Conservation (phyloP, 495 filamentous ascomycete species). For the Penicillium odoratum region DNA sequence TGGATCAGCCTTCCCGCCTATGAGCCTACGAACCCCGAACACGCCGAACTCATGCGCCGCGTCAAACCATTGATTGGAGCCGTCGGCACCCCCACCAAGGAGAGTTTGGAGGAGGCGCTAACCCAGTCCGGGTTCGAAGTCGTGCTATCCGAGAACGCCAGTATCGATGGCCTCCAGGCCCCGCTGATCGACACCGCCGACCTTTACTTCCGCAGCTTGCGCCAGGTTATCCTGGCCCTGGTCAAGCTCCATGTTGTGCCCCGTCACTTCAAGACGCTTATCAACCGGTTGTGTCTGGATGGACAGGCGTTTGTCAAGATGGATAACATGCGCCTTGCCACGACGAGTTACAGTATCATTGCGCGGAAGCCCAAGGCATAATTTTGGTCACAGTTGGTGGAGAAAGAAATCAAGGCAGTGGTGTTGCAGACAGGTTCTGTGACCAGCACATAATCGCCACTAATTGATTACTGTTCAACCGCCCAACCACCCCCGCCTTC, state of each 20-base stretch:
- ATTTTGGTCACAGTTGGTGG: background rate
- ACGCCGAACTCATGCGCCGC: conserved; percentile 57
- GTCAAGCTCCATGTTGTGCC: conserved; percentile 55
- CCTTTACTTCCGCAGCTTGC: conserved; percentile 58
- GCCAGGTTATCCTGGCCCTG: conserved; percentile 52
- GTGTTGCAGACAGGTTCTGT: background rate
- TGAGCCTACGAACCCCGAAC: conserved; percentile 53
- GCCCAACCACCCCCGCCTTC: background rate
- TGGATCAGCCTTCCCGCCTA: conserved; percentile 60
- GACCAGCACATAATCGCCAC: background rate
- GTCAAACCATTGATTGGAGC: conserved; percentile 65
- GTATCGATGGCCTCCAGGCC: conserved; percentile 56
- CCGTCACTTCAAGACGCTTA: conserved; percentile 61
- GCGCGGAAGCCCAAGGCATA: conserved; percentile 54
- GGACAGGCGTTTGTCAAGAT: conserved; percentile 64
- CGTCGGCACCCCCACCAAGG: conserved; percentile 61
- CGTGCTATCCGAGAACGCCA: conserved; percentile 56
- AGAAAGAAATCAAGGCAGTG: background rate
- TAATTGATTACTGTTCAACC: background rate
- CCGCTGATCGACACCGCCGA: conserved; percentile 63
- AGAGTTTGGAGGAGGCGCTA: conserved; percentile 51
- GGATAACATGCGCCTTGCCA: conserved; percentile 59
- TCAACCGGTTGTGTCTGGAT: conserved; percentile 61
- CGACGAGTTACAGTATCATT: conserved; percentile 62
- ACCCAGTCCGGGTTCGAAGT: conserved; percentile 55